Percentiles rank a stretch among this genome's conserved stretches.
Evolutionary conservation across 768 basidiomycete species (phyloP).

Genomic region (Strobilomyces dryophilus): DNA sequence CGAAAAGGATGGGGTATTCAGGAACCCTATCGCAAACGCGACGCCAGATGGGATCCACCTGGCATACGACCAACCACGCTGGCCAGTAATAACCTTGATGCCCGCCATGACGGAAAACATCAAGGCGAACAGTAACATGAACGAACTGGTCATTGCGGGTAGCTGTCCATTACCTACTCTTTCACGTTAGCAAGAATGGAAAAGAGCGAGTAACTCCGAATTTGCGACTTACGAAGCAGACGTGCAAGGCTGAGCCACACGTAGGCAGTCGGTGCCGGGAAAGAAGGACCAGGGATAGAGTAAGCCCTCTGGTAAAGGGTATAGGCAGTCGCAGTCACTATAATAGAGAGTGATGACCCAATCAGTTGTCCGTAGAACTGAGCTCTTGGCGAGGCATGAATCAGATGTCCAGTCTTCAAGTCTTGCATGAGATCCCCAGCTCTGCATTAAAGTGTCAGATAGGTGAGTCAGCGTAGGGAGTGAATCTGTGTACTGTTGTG

Average conservation of each 20-base stretch:
- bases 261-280: slow-evolving; percentile 92
- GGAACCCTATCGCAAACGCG: slow-evolving; percentile 92
- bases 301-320: slow-evolving; percentile 85
- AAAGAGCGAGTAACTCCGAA: no score
- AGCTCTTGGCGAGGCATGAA: slow-evolving; percentile 85
- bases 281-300: slow-evolving; percentile 87
- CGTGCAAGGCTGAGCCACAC: slow-evolving; percentile 85
- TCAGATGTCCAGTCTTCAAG: slow-evolving; percentile 93
- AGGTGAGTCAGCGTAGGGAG: background rate
- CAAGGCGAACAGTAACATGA: slow-evolving; percentile 77
- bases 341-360: slow-evolving; percentile 81
- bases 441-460: slow-evolving; percentile 35
- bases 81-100: slow-evolving; percentile 57
- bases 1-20: slow-evolving; percentile 94
- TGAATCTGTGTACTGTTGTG: slow-evolving; percentile 62
- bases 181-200: slow-evolving; percentile 1
- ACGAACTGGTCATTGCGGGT: slow-evolving; percentile 65
- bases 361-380: slow-evolving; percentile 95
- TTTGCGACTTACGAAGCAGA: slow-evolving; percentile 55
- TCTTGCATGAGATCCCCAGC: slow-evolving; percentile 99
- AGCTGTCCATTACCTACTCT: slow-evolving; percentile 73
- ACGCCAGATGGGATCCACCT: slow-evolving; percentile 89
- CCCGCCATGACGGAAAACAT: slow-evolving; percentile 67
- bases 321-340: slow-evolving; percentile 87
- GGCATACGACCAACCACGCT: slow-evolving; percentile 48